These are phyloP conservation scores for Gillenia trifoliata DNA, from an alignment of 306 rosid genomes.

Conservation along the genomic window DNA sequence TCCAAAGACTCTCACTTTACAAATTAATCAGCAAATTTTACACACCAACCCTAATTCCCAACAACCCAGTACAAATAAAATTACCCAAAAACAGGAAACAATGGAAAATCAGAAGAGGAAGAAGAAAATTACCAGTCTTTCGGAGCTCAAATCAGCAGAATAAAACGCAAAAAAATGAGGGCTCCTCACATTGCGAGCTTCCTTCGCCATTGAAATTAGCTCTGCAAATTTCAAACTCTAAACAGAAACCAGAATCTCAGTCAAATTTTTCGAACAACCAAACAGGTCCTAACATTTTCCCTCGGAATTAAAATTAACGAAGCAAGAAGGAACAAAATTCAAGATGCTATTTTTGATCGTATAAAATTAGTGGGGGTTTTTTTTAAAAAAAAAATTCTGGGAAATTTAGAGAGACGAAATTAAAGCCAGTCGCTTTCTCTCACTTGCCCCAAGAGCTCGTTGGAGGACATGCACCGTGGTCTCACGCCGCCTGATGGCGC, in stretches of 20 bases:
- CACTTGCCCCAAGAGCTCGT: background rate
- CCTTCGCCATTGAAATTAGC: slow-evolving; percentile 40
- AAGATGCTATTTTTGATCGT: background rate
- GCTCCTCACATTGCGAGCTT: slow-evolving; percentile 39
- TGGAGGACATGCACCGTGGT: background rate
- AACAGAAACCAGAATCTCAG: background rate
- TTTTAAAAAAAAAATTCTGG: no score
- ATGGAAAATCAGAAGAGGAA: background rate
- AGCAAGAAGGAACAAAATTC: background rate
- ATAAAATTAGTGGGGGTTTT: background rate
- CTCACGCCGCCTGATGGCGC: background rate
- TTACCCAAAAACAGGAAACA: background rate
- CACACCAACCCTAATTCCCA: slow-evolving; percentile 11
- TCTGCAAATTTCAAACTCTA: background rate
- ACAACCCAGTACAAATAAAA: background rate
- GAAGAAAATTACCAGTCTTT: slow-evolving; percentile 46
- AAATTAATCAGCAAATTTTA: background rate
- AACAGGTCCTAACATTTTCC: slow-evolving; percentile 12
- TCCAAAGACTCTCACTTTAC: background rate
- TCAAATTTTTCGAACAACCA: slow-evolving; percentile 21
- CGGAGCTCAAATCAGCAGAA: slow-evolving; percentile 52
- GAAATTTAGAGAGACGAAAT: background rate
- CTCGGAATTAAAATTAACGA: background rate
- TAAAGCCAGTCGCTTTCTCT: background rate
- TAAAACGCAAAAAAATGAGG: slow-evolving; percentile 71